A percentile compares a stretch with the other conserved stretches of the same genome.
Evolutionary conservation across 805 yeast genomes (phyloP).

Genomic region (Spencermartinsiella europaea): DNA sequence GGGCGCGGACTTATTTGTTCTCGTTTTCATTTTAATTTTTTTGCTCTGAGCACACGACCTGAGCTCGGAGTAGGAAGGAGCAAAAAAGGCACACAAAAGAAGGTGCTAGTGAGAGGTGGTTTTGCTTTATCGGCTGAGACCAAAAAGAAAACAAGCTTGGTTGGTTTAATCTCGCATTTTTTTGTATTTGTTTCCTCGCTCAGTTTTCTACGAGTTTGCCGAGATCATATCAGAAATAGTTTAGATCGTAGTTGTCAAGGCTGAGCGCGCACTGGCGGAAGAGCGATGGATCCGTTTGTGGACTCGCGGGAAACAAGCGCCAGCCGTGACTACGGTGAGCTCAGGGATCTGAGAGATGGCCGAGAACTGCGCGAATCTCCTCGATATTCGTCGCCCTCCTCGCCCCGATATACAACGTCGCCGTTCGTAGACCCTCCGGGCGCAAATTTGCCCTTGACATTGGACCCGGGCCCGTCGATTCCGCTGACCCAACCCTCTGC

Average conservation of each 20-base stretch:
- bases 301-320: not conserved
- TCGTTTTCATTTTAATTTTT: not conserved
- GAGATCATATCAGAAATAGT: no score
- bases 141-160: no score
- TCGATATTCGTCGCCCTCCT: not conserved
- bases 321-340: not conserved
- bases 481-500: conserved; percentile 6
- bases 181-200: not conserved
- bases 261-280: not conserved
- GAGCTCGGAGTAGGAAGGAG: no score
- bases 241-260: no score
- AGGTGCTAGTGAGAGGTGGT: not conserved
- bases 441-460: no score
- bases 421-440: not conserved
- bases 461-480: not conserved
- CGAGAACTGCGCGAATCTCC: not conserved
- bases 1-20: not conserved
- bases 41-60: no score
- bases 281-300: not conserved
- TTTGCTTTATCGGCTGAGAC: no score
- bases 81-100: no score
- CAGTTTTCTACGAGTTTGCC: not conserved
- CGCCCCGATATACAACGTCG: not conserved
- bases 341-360: not conserved
- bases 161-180: not conserved